These are phyloP conservation scores for Zoysia matrella DNA, from an alignment of 202 grass and related monocot species.

Conservation along the genomic window DNA sequence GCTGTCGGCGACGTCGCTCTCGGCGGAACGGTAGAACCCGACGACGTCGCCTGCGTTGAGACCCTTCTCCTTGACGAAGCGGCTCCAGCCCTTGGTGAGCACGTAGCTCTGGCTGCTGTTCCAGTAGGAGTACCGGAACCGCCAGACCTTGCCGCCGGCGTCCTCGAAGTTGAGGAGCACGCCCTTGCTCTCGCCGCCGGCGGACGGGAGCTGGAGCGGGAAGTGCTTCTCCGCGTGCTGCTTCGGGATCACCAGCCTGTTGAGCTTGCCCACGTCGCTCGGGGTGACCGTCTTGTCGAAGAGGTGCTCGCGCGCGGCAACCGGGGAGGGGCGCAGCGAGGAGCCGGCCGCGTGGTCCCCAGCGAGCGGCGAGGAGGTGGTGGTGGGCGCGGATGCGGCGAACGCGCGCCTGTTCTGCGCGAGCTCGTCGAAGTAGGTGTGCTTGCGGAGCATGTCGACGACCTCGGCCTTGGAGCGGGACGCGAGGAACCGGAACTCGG, in stretches of 20 bases:
- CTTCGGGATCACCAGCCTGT: constrained; percentile 55
- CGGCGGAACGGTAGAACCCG: constrained; percentile 61
- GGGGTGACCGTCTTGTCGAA: constrained; percentile 92
- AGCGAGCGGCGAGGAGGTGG: neutral
- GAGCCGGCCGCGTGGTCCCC: neutral
- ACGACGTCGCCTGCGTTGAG: constrained; percentile 79
- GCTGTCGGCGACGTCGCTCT: constrained; percentile 4
- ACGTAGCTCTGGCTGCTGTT: constrained; percentile 99
- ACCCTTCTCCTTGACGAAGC: constrained; percentile 94
- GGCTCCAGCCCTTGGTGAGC: constrained; percentile 97
- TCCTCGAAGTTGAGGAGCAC: constrained; percentile 96
- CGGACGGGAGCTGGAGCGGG: constrained; percentile 48
- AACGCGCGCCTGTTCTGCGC: constrained; percentile 61
- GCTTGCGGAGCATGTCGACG: constrained; percentile 96
- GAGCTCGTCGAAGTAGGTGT: constrained; percentile 90
- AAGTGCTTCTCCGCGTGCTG: constrained; percentile 14
- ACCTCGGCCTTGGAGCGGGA: constrained; percentile 77
- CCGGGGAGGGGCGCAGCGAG: neutral
- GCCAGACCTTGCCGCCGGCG: constrained; percentile 70
- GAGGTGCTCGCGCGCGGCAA: constrained; percentile 54
- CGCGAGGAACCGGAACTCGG: constrained; percentile 70
- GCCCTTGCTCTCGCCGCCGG: constrained; percentile 51
- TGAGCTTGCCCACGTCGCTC: constrained; percentile 93
- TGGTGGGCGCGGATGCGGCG: neutral
- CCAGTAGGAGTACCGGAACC: constrained; percentile 96